Conservation (phyloP, 257 asterid genomes). For the Rauvolfia tetraphylla region DNA sequence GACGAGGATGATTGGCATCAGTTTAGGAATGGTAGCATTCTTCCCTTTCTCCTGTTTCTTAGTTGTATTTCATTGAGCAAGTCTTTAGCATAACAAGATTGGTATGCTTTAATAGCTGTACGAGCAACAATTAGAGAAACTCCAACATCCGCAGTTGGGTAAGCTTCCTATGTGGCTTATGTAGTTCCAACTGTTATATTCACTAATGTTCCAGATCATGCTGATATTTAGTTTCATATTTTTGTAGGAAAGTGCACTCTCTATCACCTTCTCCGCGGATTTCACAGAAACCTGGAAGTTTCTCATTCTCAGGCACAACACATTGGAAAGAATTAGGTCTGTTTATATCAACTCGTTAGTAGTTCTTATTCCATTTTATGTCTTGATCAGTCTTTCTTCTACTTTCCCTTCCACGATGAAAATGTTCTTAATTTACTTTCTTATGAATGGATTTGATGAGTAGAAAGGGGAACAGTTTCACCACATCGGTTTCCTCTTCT, state of each 20-base stretch:
- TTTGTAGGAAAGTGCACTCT: constrained; percentile 48
- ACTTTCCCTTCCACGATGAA: neutral
- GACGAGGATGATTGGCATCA: constrained; percentile 71
- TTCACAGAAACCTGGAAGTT: constrained; percentile 45
- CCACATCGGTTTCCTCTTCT: constrained; percentile 82
- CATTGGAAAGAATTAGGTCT: constrained; percentile 60
- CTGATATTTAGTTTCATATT: constrained; percentile 1
- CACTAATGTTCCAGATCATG: neutral
- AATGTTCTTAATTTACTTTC: neutral
- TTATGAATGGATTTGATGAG: constrained; percentile 19
- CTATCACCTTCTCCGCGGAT: constrained; percentile 54
- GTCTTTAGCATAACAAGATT: constrained; percentile 1
- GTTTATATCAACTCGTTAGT: constrained; percentile 13
- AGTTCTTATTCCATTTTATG: neutral
- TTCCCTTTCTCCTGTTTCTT: neutral
- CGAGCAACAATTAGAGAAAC: constrained; percentile 66
- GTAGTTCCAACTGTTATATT: neutral
- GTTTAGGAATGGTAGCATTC: constrained; percentile 56
- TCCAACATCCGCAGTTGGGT: constrained; percentile 56
- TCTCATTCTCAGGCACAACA: constrained; percentile 47
- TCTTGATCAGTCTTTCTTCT: neutral
- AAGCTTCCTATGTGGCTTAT: constrained; percentile 19
- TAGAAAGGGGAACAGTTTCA: constrained; percentile 73
- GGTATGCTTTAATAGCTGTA: constrained; percentile 40
- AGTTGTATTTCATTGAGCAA: constrained; percentile 1